These are phyloP conservation scores for Corymbia calophylla DNA, from an alignment of 441 rosid genomes.

Conservation along the genomic window DNA sequence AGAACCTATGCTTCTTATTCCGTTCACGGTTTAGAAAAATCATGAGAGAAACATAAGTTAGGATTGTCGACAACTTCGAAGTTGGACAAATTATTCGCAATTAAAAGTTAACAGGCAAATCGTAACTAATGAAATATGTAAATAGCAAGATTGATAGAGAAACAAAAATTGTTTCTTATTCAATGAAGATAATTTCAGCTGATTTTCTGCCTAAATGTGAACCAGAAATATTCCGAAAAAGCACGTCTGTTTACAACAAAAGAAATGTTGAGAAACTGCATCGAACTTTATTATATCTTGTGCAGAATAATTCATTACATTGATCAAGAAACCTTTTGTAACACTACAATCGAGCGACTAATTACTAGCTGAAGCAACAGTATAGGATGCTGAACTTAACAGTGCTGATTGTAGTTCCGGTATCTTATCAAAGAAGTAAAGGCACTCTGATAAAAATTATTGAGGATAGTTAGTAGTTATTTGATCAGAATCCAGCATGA, in stretches of 20 bases:
- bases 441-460: neutral
- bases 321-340: neutral
- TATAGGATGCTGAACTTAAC: neutral
- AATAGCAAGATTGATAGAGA: neutral
- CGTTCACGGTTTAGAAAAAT: neutral
- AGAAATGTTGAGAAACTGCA: neutral
- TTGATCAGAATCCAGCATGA: constrained; percentile 49
- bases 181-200: neutral
- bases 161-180: neutral
- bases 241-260: neutral
- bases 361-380: neutral
- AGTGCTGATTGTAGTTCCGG: neutral
- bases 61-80: neutral
- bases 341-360: neutral
- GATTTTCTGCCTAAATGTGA: neutral
- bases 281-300: neutral
- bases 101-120: neutral
- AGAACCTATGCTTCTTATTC: neutral
- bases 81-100: neutral
- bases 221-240: neutral
- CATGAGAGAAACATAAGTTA: neutral
- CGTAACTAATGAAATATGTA: neutral
- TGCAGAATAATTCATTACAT: neutral
- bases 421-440: neutral
- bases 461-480: neutral